These are phyloP conservation scores for Pseudonitzschia multistriata DNA, from an alignment of 108 stramenopile genomes.

Conservation along the genomic window DNA sequence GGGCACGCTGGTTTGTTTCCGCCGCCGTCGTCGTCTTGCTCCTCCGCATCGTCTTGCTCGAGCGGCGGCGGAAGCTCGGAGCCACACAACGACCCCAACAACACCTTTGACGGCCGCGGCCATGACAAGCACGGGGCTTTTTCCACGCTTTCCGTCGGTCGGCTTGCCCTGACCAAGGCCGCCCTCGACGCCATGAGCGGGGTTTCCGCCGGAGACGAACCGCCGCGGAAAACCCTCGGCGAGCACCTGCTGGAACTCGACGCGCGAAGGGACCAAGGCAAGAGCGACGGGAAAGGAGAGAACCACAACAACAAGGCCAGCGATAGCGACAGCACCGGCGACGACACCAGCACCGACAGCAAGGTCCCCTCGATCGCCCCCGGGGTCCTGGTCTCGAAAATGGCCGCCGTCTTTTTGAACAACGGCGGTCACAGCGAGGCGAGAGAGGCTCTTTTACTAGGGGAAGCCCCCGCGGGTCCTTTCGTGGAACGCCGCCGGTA, in stretches of 20 bases:
- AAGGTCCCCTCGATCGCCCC: slow-evolving; percentile 23
- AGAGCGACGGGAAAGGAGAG: too few relatives aligned
- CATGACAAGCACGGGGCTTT: background rate
- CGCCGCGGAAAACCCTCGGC: background rate
- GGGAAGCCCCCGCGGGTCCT: background rate
- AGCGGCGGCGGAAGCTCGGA: background rate
- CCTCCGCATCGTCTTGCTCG: background rate
- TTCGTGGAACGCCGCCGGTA: slow-evolving; percentile 16
- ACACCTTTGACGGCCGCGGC: background rate
- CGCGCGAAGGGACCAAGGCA: background rate
- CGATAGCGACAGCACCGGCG: background rate
- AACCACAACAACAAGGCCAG: too few relatives aligned
- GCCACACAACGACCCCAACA: background rate
- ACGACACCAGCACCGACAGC: background rate
- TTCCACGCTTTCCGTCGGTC: background rate
- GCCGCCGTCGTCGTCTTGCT: background rate
- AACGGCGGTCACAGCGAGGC: background rate
- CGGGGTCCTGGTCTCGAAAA: slow-evolving; percentile 24
- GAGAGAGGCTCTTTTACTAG: background rate
- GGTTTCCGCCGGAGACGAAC: background rate
- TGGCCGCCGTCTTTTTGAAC: slow-evolving; percentile 25
- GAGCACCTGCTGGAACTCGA: background rate
- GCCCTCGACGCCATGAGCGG: slow-evolving; percentile 1
- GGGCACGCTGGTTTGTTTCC: background rate
- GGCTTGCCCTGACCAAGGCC: background rate